phyloP scores from a whole-genome alignment of 768 basidiomycete genomes.

The Suillus paluster region DNA sequence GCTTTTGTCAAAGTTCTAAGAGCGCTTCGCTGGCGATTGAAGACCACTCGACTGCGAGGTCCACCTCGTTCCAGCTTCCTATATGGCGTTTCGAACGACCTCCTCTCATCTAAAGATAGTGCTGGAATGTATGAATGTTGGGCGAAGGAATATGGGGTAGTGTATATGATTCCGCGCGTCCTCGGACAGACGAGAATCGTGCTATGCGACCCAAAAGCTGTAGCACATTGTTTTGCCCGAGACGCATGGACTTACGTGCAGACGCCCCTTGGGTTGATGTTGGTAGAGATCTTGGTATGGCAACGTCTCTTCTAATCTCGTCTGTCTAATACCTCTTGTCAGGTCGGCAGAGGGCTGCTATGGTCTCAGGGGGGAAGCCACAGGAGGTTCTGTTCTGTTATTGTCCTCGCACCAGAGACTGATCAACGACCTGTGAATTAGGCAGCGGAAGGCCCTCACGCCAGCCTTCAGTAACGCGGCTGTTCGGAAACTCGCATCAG shows the following conservation, averaged over 20 bases:
- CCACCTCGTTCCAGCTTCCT: conserved; percentile 22
- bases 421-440: background rate
- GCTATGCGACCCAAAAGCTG: conserved; percentile 51
- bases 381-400: background rate
- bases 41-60: conserved; percentile 21
- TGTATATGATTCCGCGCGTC: conserved; percentile 19
- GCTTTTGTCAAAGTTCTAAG: background rate
- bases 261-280: conserved; percentile 34
- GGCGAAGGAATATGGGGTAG: conserved; percentile 24
- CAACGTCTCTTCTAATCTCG: background rate
- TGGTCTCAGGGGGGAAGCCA: conserved; percentile 19
- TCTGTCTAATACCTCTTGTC: background rate
- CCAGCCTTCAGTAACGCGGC: conserved; percentile 48
- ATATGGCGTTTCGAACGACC: conserved; percentile 20
- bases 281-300: conserved; percentile 31
- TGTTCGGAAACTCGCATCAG: conserved; percentile 38
- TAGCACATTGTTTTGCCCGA: conserved; percentile 48
- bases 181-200: conserved; percentile 18
- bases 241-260: conserved; percentile 42
- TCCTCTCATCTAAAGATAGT: background rate
- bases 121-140: conserved; percentile 25
- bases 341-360: conserved; percentile 36
- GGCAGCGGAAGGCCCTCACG: conserved; percentile 43
- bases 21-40: background rate
- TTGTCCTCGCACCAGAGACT: background rate